Percentiles rank a stretch among this genome's conserved stretches.
phyloP scores from a whole-genome alignment of 345 rosid genomes.

The Citrus inodora region DNA sequence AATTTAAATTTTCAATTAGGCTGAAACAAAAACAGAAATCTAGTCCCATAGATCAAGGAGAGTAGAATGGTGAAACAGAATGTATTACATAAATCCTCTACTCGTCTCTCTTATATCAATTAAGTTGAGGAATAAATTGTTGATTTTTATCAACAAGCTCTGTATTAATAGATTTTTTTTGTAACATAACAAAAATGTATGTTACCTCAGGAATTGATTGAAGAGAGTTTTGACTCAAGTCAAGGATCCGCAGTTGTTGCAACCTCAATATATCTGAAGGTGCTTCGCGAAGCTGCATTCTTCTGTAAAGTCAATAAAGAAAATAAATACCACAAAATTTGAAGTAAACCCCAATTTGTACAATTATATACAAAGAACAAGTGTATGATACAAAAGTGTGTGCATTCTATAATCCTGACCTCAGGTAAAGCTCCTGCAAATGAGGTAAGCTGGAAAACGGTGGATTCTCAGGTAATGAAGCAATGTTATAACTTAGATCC shows the following conservation, averaged over 20 bases:
- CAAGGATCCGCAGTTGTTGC: conserved; percentile 57
- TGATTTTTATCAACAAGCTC: neutral
- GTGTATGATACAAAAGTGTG: neutral
- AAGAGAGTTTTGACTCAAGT: conserved; percentile 78
- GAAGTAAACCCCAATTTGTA: neutral
- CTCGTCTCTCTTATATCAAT: neutral
- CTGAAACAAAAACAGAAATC: neutral
- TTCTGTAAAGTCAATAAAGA: conserved; percentile 43
- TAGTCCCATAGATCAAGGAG: neutral
- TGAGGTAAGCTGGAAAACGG: conserved; percentile 61
- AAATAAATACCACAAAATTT: conserved; percentile 2
- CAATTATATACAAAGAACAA: neutral
- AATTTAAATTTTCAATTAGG: neutral
- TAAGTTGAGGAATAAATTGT: neutral
- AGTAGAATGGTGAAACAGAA: neutral
- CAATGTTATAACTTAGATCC: conserved; percentile 74
- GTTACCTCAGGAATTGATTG: conserved; percentile 66
- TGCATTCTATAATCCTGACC: conserved; percentile 38
- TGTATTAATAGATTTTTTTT: neutral
- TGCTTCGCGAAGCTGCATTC: conserved; percentile 58
- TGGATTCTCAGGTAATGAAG: conserved; percentile 51
- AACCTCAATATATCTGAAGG: conserved; percentile 65
- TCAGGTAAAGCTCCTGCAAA: conserved; percentile 80
- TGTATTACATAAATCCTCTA: neutral
- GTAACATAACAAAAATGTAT: neutral